Evolutionary conservation across 2,329 filamentous ascomycete species (phyloP).

Genomic region (Aurifilum marmelostoma): DNA sequence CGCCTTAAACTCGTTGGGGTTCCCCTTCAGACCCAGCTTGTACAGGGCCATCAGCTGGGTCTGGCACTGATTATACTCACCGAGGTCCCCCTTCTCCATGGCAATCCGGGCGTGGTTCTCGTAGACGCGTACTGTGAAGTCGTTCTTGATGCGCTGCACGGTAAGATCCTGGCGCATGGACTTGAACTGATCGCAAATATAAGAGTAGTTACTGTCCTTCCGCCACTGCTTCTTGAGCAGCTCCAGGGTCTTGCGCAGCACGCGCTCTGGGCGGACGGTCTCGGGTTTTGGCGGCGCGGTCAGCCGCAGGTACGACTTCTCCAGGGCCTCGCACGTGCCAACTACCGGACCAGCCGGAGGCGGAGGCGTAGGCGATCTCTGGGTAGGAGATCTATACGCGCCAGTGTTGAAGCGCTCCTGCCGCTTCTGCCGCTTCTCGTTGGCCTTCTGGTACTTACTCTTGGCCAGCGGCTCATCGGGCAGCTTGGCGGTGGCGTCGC

Average conservation of each 20-base stretch:
- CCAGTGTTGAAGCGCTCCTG: conserved; percentile 70
- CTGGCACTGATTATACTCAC: conserved; percentile 99
- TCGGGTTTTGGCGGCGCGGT: conserved; percentile 88
- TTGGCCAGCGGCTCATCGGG: conserved; percentile 48
- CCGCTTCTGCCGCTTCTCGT: conserved; percentile 82
- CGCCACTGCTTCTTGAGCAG: conserved; percentile 94
- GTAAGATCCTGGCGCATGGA: conserved; percentile 97
- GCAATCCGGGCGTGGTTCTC: conserved; percentile 98
- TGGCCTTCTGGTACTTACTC: conserved; percentile 88
- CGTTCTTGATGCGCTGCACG: conserved; percentile 94
- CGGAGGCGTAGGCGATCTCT: conserved; percentile 60
- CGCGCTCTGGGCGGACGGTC: conserved; percentile 79
- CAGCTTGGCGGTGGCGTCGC: conserved; percentile 46
- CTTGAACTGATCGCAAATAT: conserved; percentile 99
- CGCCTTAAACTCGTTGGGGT: conserved; percentile 94
- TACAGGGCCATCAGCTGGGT: conserved; percentile 95
- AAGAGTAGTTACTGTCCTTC: conserved; percentile 89
- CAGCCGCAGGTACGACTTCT: conserved; percentile 94
- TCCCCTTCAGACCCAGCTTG: conserved; percentile 81
- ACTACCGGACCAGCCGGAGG: conserved; percentile 73
- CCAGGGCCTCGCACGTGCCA: conserved; percentile 79
- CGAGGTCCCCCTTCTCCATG: conserved; percentile 95
- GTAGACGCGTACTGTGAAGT: conserved; percentile 95
- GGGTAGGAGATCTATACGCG: conserved; percentile 54
- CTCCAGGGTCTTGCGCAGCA: conserved; percentile 84